Evolutionary conservation across 2,329 filamentous ascomycete genomes (phyloP).

Genomic region (Stachybotrys chartarum): DNA sequence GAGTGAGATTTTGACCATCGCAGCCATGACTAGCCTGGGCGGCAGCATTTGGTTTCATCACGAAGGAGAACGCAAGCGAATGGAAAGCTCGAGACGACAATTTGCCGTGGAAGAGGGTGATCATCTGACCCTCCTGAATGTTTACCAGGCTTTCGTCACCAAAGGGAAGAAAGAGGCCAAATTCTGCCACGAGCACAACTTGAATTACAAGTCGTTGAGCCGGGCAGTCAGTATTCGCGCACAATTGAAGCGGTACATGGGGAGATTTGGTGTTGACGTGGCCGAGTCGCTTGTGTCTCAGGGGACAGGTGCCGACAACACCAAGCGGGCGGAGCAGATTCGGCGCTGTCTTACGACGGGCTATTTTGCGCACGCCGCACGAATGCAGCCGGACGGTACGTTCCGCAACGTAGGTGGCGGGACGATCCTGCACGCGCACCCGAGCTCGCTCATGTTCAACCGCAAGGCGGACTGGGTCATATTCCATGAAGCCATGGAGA

Average conservation of each 20-base stretch:
- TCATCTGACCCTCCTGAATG: constrained; percentile 85
- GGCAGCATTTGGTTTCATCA: constrained; percentile 78
- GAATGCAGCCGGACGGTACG: constrained; percentile 88
- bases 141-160: constrained; percentile 83
- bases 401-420: constrained; percentile 80
- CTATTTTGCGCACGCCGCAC: constrained; percentile 88
- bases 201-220: constrained; percentile 81
- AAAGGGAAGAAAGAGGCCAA: constrained; percentile 74
- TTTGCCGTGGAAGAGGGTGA: constrained; percentile 94
- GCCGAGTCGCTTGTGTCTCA: constrained; percentile 51
- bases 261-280: constrained; percentile 69
- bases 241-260: constrained; percentile 80
- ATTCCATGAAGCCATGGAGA: constrained; percentile 91
- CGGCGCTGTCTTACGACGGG: constrained; percentile 79
- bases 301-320: constrained; percentile 18
- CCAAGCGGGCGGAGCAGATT: constrained; percentile 60
- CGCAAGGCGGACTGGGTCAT: constrained; percentile 95
- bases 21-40: constrained; percentile 86
- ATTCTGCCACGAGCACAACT: constrained; percentile 79
- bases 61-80: constrained; percentile 66
- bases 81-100: constrained; percentile 67
- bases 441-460: constrained; percentile 91
- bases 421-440: constrained; percentile 77
- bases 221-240: constrained; percentile 79
- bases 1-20: constrained; percentile 81